phyloP scores from a whole-genome alignment of 108 stramenopile species.

The Stephanodiscus minutulus region DNA sequence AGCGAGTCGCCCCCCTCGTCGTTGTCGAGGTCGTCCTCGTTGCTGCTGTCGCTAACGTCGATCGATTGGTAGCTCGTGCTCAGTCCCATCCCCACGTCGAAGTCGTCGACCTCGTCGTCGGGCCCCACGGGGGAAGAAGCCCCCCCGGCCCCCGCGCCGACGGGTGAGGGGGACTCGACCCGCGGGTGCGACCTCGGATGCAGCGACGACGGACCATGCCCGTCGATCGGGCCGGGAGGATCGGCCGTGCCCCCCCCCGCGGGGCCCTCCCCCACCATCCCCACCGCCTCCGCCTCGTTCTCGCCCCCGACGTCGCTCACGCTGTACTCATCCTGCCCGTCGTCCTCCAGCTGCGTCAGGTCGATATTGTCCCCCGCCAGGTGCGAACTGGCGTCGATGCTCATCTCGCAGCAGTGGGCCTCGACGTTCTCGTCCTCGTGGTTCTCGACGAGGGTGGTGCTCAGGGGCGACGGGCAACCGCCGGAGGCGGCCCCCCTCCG shows the following conservation, averaged over 20 bases:
- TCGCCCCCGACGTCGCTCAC: not conserved
- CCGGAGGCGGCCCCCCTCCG: not conserved
- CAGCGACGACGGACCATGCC: not conserved
- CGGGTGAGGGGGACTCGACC: not conserved
- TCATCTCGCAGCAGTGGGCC: not conserved
- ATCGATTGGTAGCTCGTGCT: not conserved
- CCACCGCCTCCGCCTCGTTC: not conserved
- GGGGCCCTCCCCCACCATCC: no score
- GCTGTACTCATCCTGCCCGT: not conserved
- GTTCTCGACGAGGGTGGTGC: slow-evolving; percentile 7
- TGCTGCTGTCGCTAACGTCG: not conserved
- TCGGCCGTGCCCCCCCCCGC: no score
- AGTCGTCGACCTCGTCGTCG: not conserved
- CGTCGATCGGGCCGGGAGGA: no score
- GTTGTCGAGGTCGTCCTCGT: not conserved
- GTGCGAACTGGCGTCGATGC: not conserved
- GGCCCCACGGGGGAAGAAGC: no score
- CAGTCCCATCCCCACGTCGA: not conserved
- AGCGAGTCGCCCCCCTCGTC: not conserved
- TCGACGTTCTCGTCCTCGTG: slow-evolving; percentile 19
- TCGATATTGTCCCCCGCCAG: not conserved
- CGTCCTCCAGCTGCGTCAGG: not conserved
- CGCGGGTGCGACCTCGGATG: not conserved
- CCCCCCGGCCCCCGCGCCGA: not conserved
- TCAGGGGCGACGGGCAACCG: not conserved